Base-by-base conservation (phyloP, 2,329 filamentous ascomycete species). In the Sphaerulina populicola region DNA sequence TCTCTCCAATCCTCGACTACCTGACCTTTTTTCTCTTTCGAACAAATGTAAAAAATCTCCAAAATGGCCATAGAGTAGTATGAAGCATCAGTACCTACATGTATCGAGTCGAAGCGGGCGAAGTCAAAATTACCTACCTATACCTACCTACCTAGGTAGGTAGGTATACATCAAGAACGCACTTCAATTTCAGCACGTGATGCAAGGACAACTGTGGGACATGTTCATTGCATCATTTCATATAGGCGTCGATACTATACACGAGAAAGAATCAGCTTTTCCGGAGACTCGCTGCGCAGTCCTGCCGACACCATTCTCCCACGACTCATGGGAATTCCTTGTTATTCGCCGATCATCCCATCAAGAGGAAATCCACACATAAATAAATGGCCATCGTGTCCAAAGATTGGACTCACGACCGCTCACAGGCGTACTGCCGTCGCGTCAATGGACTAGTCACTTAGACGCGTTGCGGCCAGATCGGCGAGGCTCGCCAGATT, bases 401-500 rank as follows among this genome's bases (percentile, higher is more conserved):
- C 31, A 35, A 10, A 35, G 31, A 35, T 9, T 10, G 31, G 31
- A 35, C 6, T 35, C 31, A n/a, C 31, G 4, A 6, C 4, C 12
- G 31, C 31, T 35, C 12, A 9, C 7, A n/a, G 10, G 31, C 31
- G 31, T 35, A 35, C 10, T 35, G 31, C 10, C 31, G 21, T 12
- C 39, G 15, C 5, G 39, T 11, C 39, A 27, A 18, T 41, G 18
- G 38, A 6, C 38, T 50, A n/a, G n/a, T n/a, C n/a, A 60, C 60
- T 63, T 60, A 15, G 52, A 55, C 18, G 52, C 56, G 56, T 72
- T 71, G 51, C 74, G 66, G 23, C 66, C 68, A 43, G 72, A 74
- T 48, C 74, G 71, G 51, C 74, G 64, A 27, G 73, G 73, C 65
- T 74, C 67, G 39, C 74, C 73, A 49, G 70, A 67, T 45, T 69